Percentiles rank a stretch among this genome's conserved stretches.
Conservation (phyloP, 2,329 filamentous ascomycete species). For the Nothomitra cinnamomea region DNA sequence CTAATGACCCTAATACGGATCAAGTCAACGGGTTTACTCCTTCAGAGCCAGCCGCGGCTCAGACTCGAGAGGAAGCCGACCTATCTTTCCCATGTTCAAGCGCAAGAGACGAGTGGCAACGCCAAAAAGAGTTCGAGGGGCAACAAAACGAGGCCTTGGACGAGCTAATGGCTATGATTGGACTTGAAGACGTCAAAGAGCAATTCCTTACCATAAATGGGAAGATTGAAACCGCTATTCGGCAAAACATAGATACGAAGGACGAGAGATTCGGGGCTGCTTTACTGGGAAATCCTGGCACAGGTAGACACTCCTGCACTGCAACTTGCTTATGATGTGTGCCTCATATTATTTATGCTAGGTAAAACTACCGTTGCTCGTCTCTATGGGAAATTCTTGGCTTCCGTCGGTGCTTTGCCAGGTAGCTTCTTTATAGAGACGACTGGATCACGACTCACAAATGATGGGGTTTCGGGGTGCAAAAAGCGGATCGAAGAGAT, state of each 20-base stretch:
- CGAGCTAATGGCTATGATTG: conserved; percentile 50
- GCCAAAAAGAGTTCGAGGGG: conserved; percentile 36
- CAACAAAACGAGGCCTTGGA: conserved; percentile 39
- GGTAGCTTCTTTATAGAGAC: conserved; percentile 46
- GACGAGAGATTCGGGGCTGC: conserved; percentile 44
- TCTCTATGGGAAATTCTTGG: conserved; percentile 49
- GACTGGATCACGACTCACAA: conserved; percentile 48
- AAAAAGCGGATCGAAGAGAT: conserved; percentile 41
- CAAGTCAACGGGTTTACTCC: too few species aligned
- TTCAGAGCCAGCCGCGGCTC: neutral
- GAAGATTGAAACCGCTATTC: conserved; percentile 40
- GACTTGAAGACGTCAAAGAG: conserved; percentile 51
- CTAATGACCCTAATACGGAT: neutral
- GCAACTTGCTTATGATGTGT: neutral
- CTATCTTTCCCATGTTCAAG: conserved; percentile 11
- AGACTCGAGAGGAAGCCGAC: neutral
- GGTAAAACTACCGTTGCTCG: conserved; percentile 63
- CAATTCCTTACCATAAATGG: conserved; percentile 45
- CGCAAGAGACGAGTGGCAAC: conserved; percentile 41
- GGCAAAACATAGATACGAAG: conserved; percentile 38
- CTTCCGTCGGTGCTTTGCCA: conserved; percentile 42
- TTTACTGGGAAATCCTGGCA: conserved; percentile 59
- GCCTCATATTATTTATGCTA: conserved; percentile 13
- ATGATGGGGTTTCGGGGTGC: conserved; percentile 39
- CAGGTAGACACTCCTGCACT: conserved; percentile 30